A percentile compares a stretch with the other conserved stretches of the same genome.
phyloP scores from a whole-genome alignment of 2,329 filamentous ascomycete species.

The Fusarium liriodendri region DNA sequence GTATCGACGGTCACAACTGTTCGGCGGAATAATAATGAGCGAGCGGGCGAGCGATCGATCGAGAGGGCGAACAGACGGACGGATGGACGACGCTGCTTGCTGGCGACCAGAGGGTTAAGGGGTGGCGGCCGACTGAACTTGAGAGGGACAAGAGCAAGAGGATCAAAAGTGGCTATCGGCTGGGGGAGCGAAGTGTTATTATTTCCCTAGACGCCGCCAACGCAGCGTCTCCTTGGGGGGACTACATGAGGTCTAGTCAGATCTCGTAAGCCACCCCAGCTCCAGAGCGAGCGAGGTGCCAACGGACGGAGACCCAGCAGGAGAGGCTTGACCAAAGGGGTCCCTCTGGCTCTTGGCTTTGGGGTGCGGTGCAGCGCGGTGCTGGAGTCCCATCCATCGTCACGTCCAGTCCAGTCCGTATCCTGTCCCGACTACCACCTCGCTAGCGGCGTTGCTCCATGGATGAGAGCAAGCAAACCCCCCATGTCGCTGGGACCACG shows the following conservation, averaged over 20 bases:
- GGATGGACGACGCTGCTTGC: neutral
- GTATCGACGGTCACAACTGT: constrained; percentile 8
- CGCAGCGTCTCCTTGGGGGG: constrained; percentile 13
- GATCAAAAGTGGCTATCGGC: constrained; percentile 13
- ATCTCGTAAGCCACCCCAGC: constrained; percentile 35
- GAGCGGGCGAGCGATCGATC: constrained; percentile 2
- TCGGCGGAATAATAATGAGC: neutral
- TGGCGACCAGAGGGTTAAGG: neutral
- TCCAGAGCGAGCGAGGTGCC: constrained; percentile 4
- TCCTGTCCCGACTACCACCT: constrained; percentile 34
- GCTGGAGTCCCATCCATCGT: constrained; percentile 26
- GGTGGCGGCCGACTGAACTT: neutral
- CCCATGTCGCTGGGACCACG: constrained; percentile 22
- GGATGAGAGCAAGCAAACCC: constrained; percentile 13
- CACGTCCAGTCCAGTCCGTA: constrained; percentile 24
- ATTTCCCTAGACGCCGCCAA: constrained; percentile 29
- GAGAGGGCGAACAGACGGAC: constrained; percentile 1
- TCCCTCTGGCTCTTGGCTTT: constrained; percentile 6
- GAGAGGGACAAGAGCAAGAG: constrained; percentile 10
- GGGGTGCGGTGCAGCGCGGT: constrained; percentile 1
- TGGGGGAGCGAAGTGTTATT: constrained; percentile 32
- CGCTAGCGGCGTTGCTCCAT: constrained; percentile 30
- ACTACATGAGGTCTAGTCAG: constrained; percentile 37
- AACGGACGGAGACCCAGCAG: constrained; percentile 1
- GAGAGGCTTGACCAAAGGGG: constrained; percentile 4